phyloP scores from a whole-genome alignment of 176 grass and related monocot genomes.

The Pharus latifolius region DNA sequence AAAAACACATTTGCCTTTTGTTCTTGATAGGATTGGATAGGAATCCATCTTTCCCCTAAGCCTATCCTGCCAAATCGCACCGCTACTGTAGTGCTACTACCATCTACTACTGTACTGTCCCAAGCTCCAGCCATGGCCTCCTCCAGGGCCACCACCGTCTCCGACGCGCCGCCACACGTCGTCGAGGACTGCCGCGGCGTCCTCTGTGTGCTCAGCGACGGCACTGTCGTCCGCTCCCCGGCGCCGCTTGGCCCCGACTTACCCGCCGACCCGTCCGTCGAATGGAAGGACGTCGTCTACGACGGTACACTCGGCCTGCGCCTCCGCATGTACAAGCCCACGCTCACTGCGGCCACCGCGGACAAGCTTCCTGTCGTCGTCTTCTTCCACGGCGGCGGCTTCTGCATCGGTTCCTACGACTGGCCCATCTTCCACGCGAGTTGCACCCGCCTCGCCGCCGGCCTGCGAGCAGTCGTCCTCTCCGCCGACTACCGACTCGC shows the following conservation, averaged over 20 bases:
- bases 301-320: too few species aligned
- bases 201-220: slow-evolving; percentile 27
- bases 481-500: slow-evolving; percentile 39
- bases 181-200: slow-evolving; percentile 24
- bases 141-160: background rate
- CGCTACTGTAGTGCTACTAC: too few species aligned
- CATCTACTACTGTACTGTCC: too few species aligned
- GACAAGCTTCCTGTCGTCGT: background rate
- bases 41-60: too few species aligned
- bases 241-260: background rate
- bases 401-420: slow-evolving; percentile 31
- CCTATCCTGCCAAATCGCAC: too few species aligned
- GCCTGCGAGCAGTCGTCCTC: slow-evolving; percentile 18
- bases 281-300: slow-evolving; percentile 23
- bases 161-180: too few species aligned
- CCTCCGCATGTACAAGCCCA: background rate
- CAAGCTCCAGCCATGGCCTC: too few species aligned
- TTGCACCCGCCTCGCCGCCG: slow-evolving; percentile 25
- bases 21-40: too few species aligned
- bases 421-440: slow-evolving; percentile 11
- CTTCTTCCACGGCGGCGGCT: slow-evolving; percentile 33
- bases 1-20: too few species aligned
- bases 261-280: slow-evolving; percentile 23
- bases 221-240: slow-evolving; percentile 12
- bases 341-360: background rate